A percentile compares a stretch with the other conserved stretches of the same genome.
phyloP scores from a whole-genome alignment of 208 protist genomes.

The Porcisia deanei region DNA sequence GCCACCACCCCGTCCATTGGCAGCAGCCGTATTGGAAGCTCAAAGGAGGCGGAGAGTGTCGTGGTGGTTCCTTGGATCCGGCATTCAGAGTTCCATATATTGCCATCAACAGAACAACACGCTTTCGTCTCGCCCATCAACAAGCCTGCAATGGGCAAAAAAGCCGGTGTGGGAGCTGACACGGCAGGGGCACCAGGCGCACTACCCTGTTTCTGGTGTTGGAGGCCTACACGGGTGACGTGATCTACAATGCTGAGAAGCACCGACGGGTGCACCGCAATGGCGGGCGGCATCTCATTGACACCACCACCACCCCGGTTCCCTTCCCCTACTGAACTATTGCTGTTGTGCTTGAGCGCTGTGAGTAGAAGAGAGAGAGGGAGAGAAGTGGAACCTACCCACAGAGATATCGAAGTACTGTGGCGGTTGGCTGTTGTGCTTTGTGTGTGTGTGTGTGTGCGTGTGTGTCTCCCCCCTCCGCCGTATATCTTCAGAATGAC shows the following conservation, averaged over 20 bases:
- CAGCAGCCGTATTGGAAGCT: constrained; percentile 27
- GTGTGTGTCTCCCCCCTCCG: neutral
- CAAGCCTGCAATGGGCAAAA: constrained; percentile 1
- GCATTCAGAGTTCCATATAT: neutral
- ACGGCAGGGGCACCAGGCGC: neutral
- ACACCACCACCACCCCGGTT: too few species aligned
- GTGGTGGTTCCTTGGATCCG: constrained; percentile 20
- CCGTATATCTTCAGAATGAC: neutral
- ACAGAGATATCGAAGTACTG: too few species aligned
- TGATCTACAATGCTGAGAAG: constrained; percentile 75
- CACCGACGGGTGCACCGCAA: constrained; percentile 67
- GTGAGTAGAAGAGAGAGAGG: too few species aligned
- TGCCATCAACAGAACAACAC: neutral
- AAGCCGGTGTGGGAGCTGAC: neutral
- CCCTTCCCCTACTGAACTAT: too few species aligned
- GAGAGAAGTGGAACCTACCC: too few species aligned
- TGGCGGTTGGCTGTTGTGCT: too few species aligned
- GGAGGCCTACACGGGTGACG: constrained; percentile 36
- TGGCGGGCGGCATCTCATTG: constrained; percentile 1
- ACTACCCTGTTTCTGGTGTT: neutral
- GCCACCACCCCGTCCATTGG: constrained; percentile 2
- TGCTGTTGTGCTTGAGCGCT: too few species aligned
- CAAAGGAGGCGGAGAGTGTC: constrained; percentile 51
- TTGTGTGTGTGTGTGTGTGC: neutral
- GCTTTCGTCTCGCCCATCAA: constrained; percentile 21